Percentiles rank a stretch among this genome's conserved stretches.
phyloP scores from a whole-genome alignment of 371 early-diverging fungal species.

The Syncephalastrum monosporum region DNA sequence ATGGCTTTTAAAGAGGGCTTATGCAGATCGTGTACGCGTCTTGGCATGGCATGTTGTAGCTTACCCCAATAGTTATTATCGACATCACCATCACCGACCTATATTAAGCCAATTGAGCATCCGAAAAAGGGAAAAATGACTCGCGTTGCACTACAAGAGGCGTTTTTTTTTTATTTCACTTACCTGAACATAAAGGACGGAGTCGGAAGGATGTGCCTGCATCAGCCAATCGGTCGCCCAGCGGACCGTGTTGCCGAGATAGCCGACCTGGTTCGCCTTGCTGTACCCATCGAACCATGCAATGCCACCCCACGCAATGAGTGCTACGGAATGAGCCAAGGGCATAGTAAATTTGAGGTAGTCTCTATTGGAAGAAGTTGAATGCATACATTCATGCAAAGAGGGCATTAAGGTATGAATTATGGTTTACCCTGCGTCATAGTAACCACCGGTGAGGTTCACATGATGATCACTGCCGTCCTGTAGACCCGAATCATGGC shows the following conservation, averaged over 20 bases:
- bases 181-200: conserved; percentile 44
- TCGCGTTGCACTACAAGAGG: too few species aligned
- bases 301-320: conserved; percentile 52
- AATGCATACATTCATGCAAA: background rate
- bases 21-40: background rate
- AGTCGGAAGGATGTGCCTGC: conserved; percentile 54
- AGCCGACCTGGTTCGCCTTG: conserved; percentile 37
- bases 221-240: conserved; percentile 70
- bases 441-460: conserved; percentile 50
- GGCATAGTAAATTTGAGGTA: conserved; percentile 59
- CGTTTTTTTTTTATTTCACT: background rate
- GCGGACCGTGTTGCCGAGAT: conserved; percentile 47
- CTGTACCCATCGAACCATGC: conserved; percentile 56
- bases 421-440: conserved; percentile 32
- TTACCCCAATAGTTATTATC: conserved; percentile 39
- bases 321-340: conserved; percentile 42
- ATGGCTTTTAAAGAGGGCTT: background rate
- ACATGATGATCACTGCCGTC: conserved; percentile 46
- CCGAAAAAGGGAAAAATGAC: too few species aligned
- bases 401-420: background rate
- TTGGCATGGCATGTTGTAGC: background rate
- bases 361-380: conserved; percentile 27
- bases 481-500: conserved; percentile 43
- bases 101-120: background rate
- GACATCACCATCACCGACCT: conserved; percentile 27